phyloP scores from a whole-genome alignment of 2,329 filamentous ascomycete species.

The Thermomyces lanuginosus region DNA sequence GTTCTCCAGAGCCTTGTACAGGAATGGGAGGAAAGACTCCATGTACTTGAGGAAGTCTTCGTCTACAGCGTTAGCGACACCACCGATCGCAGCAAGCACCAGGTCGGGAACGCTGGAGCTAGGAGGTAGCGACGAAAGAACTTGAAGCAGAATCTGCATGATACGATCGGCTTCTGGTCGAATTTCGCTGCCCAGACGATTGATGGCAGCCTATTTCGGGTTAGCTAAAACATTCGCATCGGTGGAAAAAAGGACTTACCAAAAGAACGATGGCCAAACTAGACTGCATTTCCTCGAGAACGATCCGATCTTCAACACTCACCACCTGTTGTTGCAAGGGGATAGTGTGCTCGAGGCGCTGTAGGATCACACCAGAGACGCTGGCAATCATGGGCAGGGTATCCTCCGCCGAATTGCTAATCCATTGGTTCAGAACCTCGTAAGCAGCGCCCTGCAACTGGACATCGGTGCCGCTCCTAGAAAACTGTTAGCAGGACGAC shows the following conservation, averaged over 20 bases:
- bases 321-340: conserved; percentile 84
- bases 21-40: conserved; percentile 81
- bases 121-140: conserved; percentile 57
- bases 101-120: conserved; percentile 94
- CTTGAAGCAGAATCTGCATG: conserved; percentile 73
- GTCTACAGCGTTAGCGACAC: conserved; percentile 79
- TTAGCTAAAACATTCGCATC: conserved; percentile 5
- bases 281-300: conserved; percentile 93
- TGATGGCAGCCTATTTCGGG: conserved; percentile 52
- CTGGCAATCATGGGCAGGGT: conserved; percentile 65
- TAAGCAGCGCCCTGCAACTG: conserved; percentile 89
- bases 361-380: conserved; percentile 73
- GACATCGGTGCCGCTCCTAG: conserved; percentile 57
- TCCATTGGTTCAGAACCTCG: conserved; percentile 89
- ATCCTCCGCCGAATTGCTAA: conserved; percentile 76
- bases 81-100: conserved; percentile 79
- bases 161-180: conserved; percentile 80
- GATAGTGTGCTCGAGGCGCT: conserved; percentile 79
- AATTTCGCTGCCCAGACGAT: conserved; percentile 81
- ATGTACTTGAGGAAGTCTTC: conserved; percentile 95
- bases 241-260: conserved; percentile 16
- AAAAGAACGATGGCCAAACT: conserved; percentile 83
- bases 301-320: conserved; percentile 90
- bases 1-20: conserved; percentile 87
- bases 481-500: conserved; percentile 2